These are phyloP conservation scores for Claviceps purpurea DNA, from an alignment of 2,329 filamentous ascomycete species.

Conservation along the genomic window DNA sequence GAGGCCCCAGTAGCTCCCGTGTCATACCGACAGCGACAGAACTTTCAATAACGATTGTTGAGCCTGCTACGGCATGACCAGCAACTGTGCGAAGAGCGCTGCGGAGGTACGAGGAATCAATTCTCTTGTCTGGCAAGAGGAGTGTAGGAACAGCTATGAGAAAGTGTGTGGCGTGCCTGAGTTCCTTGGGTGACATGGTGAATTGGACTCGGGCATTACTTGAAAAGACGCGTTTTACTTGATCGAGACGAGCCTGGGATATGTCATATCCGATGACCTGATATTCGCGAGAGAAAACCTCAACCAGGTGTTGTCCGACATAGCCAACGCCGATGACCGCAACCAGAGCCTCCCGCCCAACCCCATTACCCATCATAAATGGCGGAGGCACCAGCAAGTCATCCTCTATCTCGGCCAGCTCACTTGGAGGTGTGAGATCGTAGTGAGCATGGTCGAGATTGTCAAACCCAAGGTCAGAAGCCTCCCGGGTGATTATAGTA, in stretches of 20 bases:
- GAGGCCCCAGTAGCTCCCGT: slow-evolving; percentile 31
- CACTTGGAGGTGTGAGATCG: slow-evolving; percentile 21
- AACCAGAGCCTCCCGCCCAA: slow-evolving; percentile 20
- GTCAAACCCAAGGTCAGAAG: not conserved
- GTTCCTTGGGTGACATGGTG: slow-evolving; percentile 23
- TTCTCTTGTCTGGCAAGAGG: slow-evolving; percentile 29
- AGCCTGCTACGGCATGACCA: slow-evolving; percentile 27
- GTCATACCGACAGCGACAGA: slow-evolving; percentile 43
- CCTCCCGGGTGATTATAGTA: not conserved
- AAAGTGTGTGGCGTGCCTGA: slow-evolving; percentile 34
- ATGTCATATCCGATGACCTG: slow-evolving; percentile 35
- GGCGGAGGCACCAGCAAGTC: slow-evolving; percentile 6
- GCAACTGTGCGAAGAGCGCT: slow-evolving; percentile 29
- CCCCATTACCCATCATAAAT: slow-evolving; percentile 4
- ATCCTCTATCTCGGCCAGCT: slow-evolving; percentile 14
- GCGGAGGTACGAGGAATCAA: slow-evolving; percentile 33
- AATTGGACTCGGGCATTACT: slow-evolving; percentile 19
- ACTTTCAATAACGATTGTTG: slow-evolving; percentile 38
- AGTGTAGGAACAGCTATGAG: slow-evolving; percentile 41
- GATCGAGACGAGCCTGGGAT: slow-evolving; percentile 23
- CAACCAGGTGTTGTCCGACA: slow-evolving; percentile 35
- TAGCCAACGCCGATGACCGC: slow-evolving; percentile 40
- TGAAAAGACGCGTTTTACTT: slow-evolving; percentile 18
- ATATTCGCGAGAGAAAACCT: slow-evolving; percentile 26
- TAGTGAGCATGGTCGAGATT: slow-evolving; percentile 15